Conservation (phyloP, 352 stramenopile species). For the Globisporangium megalacanthum region DNA sequence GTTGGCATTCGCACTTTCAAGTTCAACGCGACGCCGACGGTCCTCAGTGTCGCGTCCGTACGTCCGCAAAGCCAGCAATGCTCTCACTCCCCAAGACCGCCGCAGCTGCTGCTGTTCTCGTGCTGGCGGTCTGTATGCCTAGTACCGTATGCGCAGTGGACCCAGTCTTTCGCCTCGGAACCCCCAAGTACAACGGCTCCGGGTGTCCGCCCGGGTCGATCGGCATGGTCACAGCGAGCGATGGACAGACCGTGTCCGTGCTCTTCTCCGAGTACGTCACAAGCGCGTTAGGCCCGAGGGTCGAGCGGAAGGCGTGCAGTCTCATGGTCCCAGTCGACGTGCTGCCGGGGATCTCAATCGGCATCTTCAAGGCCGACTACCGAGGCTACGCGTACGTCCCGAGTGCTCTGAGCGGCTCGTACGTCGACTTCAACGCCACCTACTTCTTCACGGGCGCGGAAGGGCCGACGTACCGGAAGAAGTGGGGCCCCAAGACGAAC, state of each 20-base stretch:
- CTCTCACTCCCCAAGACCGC: not conserved
- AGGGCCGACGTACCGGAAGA: constrained; percentile 15
- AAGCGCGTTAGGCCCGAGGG: constrained; percentile 6
- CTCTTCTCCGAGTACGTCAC: constrained; percentile 27
- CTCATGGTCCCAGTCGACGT: constrained; percentile 20
- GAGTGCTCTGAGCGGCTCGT: not conserved
- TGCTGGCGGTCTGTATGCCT: not conserved
- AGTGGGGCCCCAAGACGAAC: constrained; percentile 10
- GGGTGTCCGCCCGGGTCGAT: constrained; percentile 26
- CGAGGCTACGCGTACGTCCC: constrained; percentile 28
- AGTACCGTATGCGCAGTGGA: not conserved
- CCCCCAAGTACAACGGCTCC: constrained; percentile 23
- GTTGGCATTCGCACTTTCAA: not conserved
- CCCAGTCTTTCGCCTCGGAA: constrained; percentile 18
- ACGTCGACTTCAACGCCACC: constrained; percentile 15
- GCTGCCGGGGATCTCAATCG: constrained; percentile 21
- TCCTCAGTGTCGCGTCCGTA: not conserved
- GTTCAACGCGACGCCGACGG: not conserved
- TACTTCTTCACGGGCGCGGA: constrained; percentile 24
- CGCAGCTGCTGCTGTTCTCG: not conserved
- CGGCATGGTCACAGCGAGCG: constrained; percentile 17
- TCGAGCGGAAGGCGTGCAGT: constrained; percentile 21
- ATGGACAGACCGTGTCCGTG: constrained; percentile 28
- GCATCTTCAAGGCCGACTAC: constrained; percentile 29
- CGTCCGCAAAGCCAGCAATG: not conserved